Conservation (phyloP, 345 rosid genomes). For the Arabis hirsuta region DNA sequence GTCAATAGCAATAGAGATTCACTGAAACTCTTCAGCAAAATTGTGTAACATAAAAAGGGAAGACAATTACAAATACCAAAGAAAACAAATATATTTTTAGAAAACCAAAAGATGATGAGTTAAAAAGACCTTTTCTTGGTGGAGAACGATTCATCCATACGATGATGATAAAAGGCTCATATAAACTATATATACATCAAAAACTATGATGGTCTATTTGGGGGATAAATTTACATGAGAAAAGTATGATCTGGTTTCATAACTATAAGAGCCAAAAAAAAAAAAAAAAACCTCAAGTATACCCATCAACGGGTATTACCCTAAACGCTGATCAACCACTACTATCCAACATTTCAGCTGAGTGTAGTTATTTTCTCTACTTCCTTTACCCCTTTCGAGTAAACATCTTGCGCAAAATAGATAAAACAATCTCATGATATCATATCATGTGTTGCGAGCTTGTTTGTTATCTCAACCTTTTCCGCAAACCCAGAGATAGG, state of each 20-base stretch:
- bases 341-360: not conserved
- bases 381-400: not conserved
- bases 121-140: not conserved
- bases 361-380: not conserved
- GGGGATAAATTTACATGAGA: slow-evolving; percentile 26
- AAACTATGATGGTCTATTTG: not conserved
- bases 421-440: not conserved
- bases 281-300: slow-evolving; percentile 16
- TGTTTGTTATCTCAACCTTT: not conserved
- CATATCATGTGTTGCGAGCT: slow-evolving; percentile 10
- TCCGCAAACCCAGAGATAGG: not conserved
- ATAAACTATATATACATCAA: slow-evolving; percentile 28
- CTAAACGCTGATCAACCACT: slow-evolving; percentile 12
- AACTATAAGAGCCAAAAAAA: slow-evolving; percentile 31
- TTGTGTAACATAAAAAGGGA: too few species aligned
- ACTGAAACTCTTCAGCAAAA: too few species aligned
- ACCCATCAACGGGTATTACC: slow-evolving; percentile 2
- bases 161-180: slow-evolving; percentile 18
- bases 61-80: too few species aligned
- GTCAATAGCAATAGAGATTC: too few species aligned
- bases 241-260: not conserved
- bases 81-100: too few species aligned
- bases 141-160: not conserved
- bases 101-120: too few species aligned
- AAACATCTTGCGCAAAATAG: not conserved